phyloP scores from a whole-genome alignment of 345 rosid species.

The Mercurialis annua region DNA sequence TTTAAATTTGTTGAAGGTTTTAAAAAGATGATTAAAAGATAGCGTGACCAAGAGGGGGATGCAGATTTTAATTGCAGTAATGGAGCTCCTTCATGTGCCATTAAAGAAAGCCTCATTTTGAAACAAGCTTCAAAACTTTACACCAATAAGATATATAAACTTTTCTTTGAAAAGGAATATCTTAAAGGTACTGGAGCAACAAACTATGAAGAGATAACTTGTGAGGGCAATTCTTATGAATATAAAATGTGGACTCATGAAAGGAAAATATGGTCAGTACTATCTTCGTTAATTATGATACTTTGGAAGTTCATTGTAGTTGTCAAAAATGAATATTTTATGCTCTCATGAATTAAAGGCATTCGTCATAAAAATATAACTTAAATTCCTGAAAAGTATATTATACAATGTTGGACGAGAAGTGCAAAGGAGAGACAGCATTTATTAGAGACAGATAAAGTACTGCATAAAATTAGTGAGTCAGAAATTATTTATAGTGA shows the following conservation, averaged over 20 bases:
- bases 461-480: not conserved
- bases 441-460: not conserved
- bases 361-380: not conserved
- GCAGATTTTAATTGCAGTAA: not conserved
- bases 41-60: not conserved
- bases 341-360: no score
- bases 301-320: no score
- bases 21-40: not conserved
- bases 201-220: not conserved
- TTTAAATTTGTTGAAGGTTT: not conserved
- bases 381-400: not conserved
- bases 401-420: not conserved
- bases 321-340: no score
- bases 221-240: not conserved
- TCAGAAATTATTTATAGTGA: not conserved
- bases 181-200: not conserved
- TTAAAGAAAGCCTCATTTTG: not conserved
- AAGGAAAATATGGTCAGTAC: not conserved
- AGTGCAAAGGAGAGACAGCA: not conserved
- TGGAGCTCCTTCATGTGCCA: not conserved
- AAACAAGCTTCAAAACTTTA: not conserved
- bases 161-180: not conserved
- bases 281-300: not conserved
- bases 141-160: not conserved
- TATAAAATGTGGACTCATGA: not conserved